Evolutionary conservation across 768 basidiomycete genomes (phyloP).

Genomic region (Galerina sulciceps): DNA sequence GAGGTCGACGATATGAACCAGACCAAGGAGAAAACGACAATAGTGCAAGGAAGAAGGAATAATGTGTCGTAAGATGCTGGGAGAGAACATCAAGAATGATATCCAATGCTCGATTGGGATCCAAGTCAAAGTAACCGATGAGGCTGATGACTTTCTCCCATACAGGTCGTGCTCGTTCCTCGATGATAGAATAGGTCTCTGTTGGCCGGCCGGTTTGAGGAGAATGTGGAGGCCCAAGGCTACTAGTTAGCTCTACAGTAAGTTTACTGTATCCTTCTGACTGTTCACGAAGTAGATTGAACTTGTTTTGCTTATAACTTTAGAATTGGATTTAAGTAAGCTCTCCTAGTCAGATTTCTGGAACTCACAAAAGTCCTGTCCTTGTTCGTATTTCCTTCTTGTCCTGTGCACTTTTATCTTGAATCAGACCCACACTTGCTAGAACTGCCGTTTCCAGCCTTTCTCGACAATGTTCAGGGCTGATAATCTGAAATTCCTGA

Average conservation of each 20-base stretch:
- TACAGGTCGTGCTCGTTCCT: slow-evolving; percentile 66
- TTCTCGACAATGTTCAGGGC: slow-evolving; percentile 68
- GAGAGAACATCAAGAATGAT: slow-evolving; percentile 92
- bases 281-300: slow-evolving; percentile 95
- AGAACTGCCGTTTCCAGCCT: slow-evolving; percentile 72
- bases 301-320: slow-evolving; percentile 98
- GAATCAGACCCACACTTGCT: slow-evolving; percentile 66
- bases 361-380: slow-evolving; percentile 79
- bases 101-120: slow-evolving; percentile 93
- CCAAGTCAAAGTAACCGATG: slow-evolving; percentile 95
- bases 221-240: slow-evolving; percentile 77
- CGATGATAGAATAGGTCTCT: slow-evolving; percentile 60
- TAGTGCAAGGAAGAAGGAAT: slow-evolving; percentile 87
- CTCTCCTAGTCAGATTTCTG: not conserved
- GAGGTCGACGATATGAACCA: slow-evolving; percentile 45
- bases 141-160: slow-evolving; percentile 89
- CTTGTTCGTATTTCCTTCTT: slow-evolving; percentile 83
- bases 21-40: slow-evolving; percentile 90
- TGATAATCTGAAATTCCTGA: slow-evolving; percentile 65
- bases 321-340: not conserved
- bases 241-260: slow-evolving; percentile 78
- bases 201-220: slow-evolving; percentile 65
- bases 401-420: slow-evolving; percentile 67
- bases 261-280: slow-evolving; percentile 98
- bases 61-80: slow-evolving; percentile 79